Conservation (phyloP, 345 rosid species). For the Orychophragmus violaceus region DNA sequence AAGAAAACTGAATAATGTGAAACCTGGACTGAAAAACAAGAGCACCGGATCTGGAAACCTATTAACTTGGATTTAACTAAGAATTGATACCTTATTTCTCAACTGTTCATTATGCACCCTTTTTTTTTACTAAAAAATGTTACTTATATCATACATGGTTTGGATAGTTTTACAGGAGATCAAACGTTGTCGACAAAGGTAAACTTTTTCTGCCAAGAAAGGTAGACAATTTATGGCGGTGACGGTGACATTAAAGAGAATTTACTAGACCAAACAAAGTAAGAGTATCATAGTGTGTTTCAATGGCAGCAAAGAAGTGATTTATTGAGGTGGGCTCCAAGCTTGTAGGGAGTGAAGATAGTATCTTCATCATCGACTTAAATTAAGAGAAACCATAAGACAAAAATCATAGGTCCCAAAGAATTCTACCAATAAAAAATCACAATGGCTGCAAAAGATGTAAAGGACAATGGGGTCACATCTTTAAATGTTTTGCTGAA, state of each 20-base stretch:
- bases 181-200: conserved; percentile 18
- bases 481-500: conserved; percentile 20
- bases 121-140: neutral
- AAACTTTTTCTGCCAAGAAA: conserved; percentile 27
- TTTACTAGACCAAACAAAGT: conserved; percentile 24
- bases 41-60: neutral
- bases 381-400: conserved; percentile 22
- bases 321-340: conserved; percentile 39
- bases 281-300: conserved; percentile 26
- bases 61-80: neutral
- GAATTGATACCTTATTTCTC: neutral
- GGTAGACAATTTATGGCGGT: conserved; percentile 26
- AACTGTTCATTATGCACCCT: neutral
- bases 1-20: too few species aligned
- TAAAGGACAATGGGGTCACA: conserved; percentile 30
- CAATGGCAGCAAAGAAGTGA: conserved; percentile 24
- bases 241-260: conserved; percentile 32
- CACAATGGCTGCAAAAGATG: conserved; percentile 22
- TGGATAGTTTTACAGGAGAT: neutral
- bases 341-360: conserved; percentile 18
- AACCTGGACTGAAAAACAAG: too few species aligned
- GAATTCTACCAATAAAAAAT: conserved; percentile 6
- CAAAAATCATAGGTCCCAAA: conserved; percentile 17
- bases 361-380: conserved; percentile 28
- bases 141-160: neutral